phyloP scores from a whole-genome alignment of 257 asterid species.

The Solanum sejunctum region DNA sequence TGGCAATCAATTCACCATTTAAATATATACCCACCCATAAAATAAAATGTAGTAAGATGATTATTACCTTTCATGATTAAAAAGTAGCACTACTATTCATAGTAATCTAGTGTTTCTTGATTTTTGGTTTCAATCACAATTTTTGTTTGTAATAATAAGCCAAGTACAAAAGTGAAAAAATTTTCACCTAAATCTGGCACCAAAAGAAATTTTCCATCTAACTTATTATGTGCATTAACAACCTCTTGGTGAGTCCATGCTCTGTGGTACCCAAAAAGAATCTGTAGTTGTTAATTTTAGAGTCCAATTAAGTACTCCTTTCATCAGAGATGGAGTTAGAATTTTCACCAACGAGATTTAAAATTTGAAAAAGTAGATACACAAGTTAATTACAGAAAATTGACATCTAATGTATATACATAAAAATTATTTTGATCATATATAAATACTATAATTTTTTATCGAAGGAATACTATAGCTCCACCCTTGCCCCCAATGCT shows the following conservation, averaged over 20 bases:
- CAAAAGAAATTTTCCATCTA: background rate
- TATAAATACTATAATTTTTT: too few species aligned
- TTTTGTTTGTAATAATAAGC: background rate
- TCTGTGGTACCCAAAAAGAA: background rate
- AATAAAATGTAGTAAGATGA: background rate
- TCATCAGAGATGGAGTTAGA: too few species aligned
- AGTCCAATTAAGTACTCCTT: background rate
- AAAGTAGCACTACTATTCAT: background rate
- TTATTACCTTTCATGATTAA: background rate
- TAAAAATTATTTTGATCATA: too few species aligned
- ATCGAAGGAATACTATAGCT: too few species aligned
- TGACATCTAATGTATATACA: too few species aligned
- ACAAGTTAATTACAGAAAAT: too few species aligned
- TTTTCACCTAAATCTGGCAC: background rate
- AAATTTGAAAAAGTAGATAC: too few species aligned
- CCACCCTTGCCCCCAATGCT: too few species aligned
- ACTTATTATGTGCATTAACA: background rate
- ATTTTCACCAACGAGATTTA: too few species aligned
- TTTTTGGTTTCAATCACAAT: background rate
- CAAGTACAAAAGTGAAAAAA: background rate
- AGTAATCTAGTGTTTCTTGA: background rate
- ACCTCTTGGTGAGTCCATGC: background rate
- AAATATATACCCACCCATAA: background rate
- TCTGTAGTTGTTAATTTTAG: background rate
- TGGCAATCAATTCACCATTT: background rate